phyloP scores from a whole-genome alignment of 192 early-diverging fungal species.

The Rhizoclosmatium globosum region DNA sequence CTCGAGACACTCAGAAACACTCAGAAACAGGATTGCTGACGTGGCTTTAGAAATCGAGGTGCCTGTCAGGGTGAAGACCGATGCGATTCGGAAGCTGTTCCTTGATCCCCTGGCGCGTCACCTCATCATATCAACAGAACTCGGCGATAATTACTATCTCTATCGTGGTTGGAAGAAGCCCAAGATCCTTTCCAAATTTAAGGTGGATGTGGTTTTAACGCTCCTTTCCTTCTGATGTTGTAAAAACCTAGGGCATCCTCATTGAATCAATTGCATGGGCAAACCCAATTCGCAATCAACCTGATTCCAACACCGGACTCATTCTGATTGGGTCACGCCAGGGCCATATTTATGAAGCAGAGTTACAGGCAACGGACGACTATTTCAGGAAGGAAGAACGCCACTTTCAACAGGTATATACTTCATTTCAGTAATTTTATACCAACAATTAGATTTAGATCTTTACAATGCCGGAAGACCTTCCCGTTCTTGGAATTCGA shows the following conservation, averaged over 20 bases:
- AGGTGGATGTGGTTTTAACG: conserved; percentile 53
- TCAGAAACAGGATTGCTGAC: neutral
- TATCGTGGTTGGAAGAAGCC: conserved; percentile 86
- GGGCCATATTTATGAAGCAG: conserved; percentile 90
- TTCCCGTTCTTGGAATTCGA: conserved; percentile 81
- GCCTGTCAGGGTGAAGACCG: conserved; percentile 63
- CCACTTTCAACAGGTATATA: conserved; percentile 69
- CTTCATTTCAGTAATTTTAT: neutral
- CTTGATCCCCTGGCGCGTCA: conserved; percentile 91
- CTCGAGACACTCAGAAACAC: neutral
- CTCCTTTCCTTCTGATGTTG: neutral
- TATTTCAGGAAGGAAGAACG: conserved; percentile 85
- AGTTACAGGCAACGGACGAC: conserved; percentile 86
- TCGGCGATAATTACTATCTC: conserved; percentile 92
- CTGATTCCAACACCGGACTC: conserved; percentile 74
- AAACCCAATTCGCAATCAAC: conserved; percentile 52
- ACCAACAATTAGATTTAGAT: conserved; percentile 48
- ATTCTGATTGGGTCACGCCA: conserved; percentile 85
- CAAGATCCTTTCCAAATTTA: conserved; percentile 79
- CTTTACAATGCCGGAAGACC: conserved; percentile 72
- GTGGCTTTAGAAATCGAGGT: conserved; percentile 73
- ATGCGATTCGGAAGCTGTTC: conserved; percentile 76
- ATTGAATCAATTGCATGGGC: conserved; percentile 95
- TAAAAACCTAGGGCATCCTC: conserved; percentile 64
- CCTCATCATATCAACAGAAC: conserved; percentile 85